A percentile compares a stretch with the other conserved stretches of the same genome.
These are phyloP conservation scores for Rosa multiflora DNA, from an alignment of 306 rosid genomes.

Conservation along the genomic window DNA sequence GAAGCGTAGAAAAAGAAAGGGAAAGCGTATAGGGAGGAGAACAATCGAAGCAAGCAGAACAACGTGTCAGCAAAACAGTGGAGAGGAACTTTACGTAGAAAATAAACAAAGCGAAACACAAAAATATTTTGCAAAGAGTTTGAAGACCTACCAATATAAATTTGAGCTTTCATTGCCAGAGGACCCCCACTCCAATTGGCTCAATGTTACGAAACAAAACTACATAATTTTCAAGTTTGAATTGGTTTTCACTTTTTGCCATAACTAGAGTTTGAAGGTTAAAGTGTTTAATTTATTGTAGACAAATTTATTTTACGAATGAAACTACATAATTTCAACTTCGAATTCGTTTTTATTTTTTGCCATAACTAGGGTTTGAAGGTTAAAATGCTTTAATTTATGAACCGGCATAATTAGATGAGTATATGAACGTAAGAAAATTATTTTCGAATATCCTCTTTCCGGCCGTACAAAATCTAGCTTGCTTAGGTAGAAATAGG, in stretches of 20 bases:
- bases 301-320: background rate
- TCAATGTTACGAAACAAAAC: background rate
- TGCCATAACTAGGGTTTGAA: too few relatives aligned
- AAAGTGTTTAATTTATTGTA: background rate
- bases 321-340: too few relatives aligned
- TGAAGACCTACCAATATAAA: background rate
- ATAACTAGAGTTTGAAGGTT: background rate
- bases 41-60: constrained; percentile 23
- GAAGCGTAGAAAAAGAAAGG: constrained; percentile 39
- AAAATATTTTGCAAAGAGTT: constrained; percentile 1
- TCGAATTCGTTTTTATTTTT: too few relatives aligned
- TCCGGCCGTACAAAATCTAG: background rate
- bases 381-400: too few relatives aligned
- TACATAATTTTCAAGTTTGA: background rate
- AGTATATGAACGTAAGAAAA: background rate
- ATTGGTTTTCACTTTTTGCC: background rate
- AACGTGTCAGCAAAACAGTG: constrained; percentile 43
- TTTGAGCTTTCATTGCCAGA: background rate
- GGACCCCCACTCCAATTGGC: background rate
- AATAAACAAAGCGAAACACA: constrained; percentile 30
- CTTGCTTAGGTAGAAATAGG: background rate
- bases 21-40: constrained; percentile 61
- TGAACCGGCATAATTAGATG: too few relatives aligned
- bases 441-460: too few relatives aligned
- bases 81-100: constrained; percentile 35